phyloP scores from a whole-genome alignment of 1,284 basidiomycete genomes.

The Ganoderma resinaceum region DNA sequence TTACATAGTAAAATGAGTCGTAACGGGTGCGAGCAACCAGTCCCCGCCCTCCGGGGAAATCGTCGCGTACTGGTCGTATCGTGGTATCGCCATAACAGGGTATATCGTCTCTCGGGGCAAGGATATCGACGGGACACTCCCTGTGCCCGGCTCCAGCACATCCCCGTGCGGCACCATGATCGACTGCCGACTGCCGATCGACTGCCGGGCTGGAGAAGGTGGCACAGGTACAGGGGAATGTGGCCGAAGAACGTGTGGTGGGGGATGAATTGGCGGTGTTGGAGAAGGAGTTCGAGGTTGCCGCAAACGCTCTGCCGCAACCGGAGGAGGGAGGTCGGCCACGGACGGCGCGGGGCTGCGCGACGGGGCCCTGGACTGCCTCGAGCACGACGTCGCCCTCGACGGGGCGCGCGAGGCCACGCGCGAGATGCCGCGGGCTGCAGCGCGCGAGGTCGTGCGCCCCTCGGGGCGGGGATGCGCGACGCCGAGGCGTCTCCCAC shows the following conservation, averaged over 20 bases:
- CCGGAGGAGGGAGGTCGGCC: conserved; percentile 5
- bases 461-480: conserved; percentile 23
- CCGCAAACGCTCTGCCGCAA: not conserved
- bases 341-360: conserved; percentile 5
- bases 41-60: conserved; percentile 17
- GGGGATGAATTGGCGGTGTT: not conserved
- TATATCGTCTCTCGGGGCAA: conserved; percentile 21
- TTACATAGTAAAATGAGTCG: conserved; percentile 24
- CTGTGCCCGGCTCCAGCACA: conserved; percentile 2
- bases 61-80: conserved; percentile 30
- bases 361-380: conserved; percentile 23
- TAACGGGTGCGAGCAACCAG: conserved; percentile 26
- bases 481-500: conserved; percentile 16
- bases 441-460: conserved; percentile 22
- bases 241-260: not conserved
- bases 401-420: conserved; percentile 21
- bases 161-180: conserved; percentile 20
- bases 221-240: not conserved
- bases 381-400: conserved; percentile 25
- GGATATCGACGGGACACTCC: conserved; percentile 1
- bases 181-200: conserved; percentile 10
- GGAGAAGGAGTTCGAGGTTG: not conserved
- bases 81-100: conserved; percentile 23
- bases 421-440: conserved; percentile 27
- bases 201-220: not conserved